Base-by-base conservation (phyloP, 164 flowering plant species). In the Akebia trifoliata region DNA sequence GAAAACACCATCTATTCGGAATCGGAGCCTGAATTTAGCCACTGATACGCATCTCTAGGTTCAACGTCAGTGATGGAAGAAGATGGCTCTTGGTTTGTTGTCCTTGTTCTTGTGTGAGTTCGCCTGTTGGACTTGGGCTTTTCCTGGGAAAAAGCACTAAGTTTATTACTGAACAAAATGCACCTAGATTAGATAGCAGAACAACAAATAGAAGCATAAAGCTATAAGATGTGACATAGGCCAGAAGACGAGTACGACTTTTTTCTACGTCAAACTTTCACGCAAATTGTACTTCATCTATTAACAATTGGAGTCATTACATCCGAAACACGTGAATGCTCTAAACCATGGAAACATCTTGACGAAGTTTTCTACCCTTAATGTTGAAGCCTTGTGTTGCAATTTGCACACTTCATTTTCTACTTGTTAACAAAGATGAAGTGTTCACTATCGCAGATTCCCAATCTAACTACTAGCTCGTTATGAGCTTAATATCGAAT, bases 41-140 rank as follows among this genome's bases (percentile, higher is more conserved):
- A 31, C 67, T 90, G 90, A 29, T 65, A 59, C 38, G 96, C 87
- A 79, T 86, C 78, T 66, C 64, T 77, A 12, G 95, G 96, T 59
- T 78, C 94, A 12, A 0, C 38, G 25, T 93, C 97, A 15, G 64
- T 39, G 11, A 61, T 51, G 37, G 64, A 42, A 28, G 64, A 22
- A 14, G 57, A 22, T 42, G 17, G 49, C 22, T 43, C 48, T n/a
- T 42, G 50, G 56, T 9, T 32, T 6, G 42, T 12, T 31, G n/a
- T n/a, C n/a, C 24, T 34, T 38, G 54, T 7, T 51, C 21, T 61
- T 61, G 22, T 61, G 56, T 57, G 64, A 29, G 46, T 26, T 8
- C 39, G 40, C 56, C 17, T 61, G 6, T 38, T 43, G 7, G 24
- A 40, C 15, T 34, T 42, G 36, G 57, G 50, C 6, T 61, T 40